Base-by-base conservation (phyloP, 148 eudicot species). In the Camellia sinensis region DNA sequence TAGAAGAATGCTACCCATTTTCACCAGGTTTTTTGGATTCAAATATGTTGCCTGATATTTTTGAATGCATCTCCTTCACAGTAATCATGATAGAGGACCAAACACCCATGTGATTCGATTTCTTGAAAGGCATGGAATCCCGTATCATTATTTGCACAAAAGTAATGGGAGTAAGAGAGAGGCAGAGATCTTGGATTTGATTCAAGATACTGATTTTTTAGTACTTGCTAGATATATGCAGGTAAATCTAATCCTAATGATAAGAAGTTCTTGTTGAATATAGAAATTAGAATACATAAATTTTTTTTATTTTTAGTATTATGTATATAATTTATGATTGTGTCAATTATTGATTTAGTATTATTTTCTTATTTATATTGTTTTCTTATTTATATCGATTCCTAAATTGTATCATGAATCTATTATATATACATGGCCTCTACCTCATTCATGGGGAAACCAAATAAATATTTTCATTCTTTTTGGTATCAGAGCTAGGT, bases 151-250 rank as follows among this genome's bases (percentile, higher is more conserved):
- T 83, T 48, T 95, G 79, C 82, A 54, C 68, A 80, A 89, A 62
- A 74, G 77, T 56, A 66, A 65, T 15, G 91, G 81, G 76, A 71
- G 83, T 80, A 90, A 90, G 81, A 82, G 92, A 78, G 99, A 95
- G 80, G 86, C 80, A 37, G 95, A 91, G 80, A 89, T 95, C 8
- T 80, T 93, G 90, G 83, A 89, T 71, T 86, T 93, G 85, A 95
- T 95, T 67, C 85, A 88, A 80, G 93, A 89, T 76, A 89, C 99
- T 5, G 97, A 95, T 79, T 93, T 93, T 86, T 85, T 95, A 52
- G 94, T 95, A 66, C 97, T 95, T 87, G 99, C 99, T 74, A 89
- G 98, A 84, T 95, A 95, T 87, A 93, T 95, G 98, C 99, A 95
- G 98, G 98, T 95, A 95, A 78, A 15, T 73, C 73, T 15, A 44